Conservation (phyloP, 768 basidiomycete genomes). For the Lactifluus subvellereus region DNA sequence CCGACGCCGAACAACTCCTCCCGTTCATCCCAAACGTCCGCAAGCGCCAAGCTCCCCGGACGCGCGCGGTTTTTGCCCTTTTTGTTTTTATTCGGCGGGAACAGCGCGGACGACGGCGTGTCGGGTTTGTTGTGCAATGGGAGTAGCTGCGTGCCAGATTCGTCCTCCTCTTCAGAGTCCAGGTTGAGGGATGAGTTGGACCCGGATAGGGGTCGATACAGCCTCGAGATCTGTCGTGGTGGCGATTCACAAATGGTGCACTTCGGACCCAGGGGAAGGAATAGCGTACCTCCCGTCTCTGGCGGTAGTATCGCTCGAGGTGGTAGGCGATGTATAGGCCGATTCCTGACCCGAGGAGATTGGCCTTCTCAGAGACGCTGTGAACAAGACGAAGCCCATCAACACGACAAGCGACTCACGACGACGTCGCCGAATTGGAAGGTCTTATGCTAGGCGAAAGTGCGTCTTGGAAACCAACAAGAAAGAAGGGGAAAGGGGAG, state of each 20-base stretch:
- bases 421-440: constrained; percentile 70
- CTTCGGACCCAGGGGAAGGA: background rate
- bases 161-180: constrained; percentile 51
- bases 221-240: constrained; percentile 54
- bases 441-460: constrained; percentile 48
- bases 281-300: constrained; percentile 61
- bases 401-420: constrained; percentile 37
- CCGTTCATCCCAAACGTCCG: constrained; percentile 71
- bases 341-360: constrained; percentile 63
- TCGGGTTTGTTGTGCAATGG: constrained; percentile 40
- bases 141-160: constrained; percentile 49
- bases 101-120: constrained; percentile 11
- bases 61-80: constrained; percentile 20
- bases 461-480: background rate
- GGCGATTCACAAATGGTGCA: background rate
- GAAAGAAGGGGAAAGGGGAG: background rate
- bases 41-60: constrained; percentile 30
- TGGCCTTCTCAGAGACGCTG: constrained; percentile 47
- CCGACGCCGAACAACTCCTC: constrained; percentile 72
- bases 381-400: background rate
- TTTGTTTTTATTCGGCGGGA: background rate
- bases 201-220: constrained; percentile 67
- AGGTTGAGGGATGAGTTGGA: constrained; percentile 33
- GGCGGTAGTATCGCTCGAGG: constrained; percentile 70
- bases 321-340: constrained; percentile 64